Evolutionary conservation across 1,284 basidiomycete genomes (phyloP).

Genomic region (Phylloboletellus chloephorus): DNA sequence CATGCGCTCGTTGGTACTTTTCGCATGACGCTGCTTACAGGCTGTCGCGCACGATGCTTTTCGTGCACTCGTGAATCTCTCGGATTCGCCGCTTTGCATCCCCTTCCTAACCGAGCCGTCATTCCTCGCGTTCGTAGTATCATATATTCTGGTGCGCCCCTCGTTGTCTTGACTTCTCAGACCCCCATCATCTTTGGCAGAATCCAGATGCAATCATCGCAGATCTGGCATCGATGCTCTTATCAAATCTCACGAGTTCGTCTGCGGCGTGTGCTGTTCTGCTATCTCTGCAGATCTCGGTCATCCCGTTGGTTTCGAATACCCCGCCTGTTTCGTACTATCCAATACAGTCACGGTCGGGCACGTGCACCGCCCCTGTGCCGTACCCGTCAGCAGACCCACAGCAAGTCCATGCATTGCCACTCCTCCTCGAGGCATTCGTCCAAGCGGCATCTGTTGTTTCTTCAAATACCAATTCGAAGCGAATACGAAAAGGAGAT

Average conservation of each 20-base stretch:
- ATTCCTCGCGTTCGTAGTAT: conserved; percentile 82
- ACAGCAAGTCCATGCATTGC: conserved; percentile 58
- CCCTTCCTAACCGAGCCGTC: conserved; percentile 66
- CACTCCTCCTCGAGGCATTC: conserved; percentile 83
- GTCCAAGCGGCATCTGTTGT: conserved; percentile 61
- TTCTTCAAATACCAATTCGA: conserved; percentile 41
- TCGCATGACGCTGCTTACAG: conserved; percentile 38
- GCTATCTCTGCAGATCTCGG: conserved; percentile 61
- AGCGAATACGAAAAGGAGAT: conserved; percentile 62
- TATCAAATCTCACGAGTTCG: conserved; percentile 90
- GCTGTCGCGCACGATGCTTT: conserved; percentile 93
- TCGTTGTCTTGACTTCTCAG: conserved; percentile 5
- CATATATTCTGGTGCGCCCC: conserved; percentile 81
- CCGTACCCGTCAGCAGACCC: conserved; percentile 57
- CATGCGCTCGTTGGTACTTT: conserved; percentile 9
- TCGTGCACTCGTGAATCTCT: conserved; percentile 89
- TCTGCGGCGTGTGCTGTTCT: conserved; percentile 65
- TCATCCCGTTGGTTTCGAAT: conserved; percentile 47
- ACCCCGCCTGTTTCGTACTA: conserved; percentile 46
- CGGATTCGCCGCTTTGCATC: conserved; percentile 75
- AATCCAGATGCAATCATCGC: conserved; percentile 86
- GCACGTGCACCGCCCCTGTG: conserved; percentile 60
- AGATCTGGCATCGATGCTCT: conserved; percentile 93
- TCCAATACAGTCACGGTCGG: conserved; percentile 69
- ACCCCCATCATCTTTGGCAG: conserved; percentile 39